phyloP scores from a whole-genome alignment of 2,329 filamentous ascomycete species.

The Fusarium setosum region DNA sequence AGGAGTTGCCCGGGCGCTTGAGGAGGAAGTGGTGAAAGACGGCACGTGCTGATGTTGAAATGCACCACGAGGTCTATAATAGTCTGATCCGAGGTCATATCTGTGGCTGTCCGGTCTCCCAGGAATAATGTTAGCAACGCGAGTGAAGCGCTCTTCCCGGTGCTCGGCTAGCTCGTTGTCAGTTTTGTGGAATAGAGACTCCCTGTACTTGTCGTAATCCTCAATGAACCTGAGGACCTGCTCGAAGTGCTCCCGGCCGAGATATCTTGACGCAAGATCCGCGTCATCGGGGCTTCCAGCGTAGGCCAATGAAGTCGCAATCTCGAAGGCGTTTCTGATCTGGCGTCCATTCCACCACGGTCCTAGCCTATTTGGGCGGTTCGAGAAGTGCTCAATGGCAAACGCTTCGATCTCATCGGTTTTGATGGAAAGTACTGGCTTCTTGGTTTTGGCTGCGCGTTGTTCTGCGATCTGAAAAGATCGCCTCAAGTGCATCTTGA shows the following conservation, averaged over 20 bases:
- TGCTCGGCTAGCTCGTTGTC: background rate
- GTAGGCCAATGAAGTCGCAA: conserved; percentile 5
- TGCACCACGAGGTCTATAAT: background rate
- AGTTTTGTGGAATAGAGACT: conserved; percentile 1
- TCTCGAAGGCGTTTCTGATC: conserved; percentile 8
- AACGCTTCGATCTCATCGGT: background rate
- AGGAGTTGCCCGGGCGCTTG: background rate
- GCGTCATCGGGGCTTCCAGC: background rate
- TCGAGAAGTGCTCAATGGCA: background rate
- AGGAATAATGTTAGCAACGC: rapidly evolving
- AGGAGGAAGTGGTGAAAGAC: background rate
- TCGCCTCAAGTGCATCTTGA: background rate
- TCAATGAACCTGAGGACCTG: background rate
- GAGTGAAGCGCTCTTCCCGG: conserved; percentile 1
- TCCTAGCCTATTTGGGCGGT: background rate
- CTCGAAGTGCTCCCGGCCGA: background rate
- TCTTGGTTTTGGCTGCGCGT: background rate
- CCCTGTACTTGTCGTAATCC: background rate
- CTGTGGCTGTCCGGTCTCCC: background rate
- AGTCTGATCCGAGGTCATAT: background rate
- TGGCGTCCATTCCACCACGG: conserved; percentile 12
- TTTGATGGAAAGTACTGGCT: background rate
- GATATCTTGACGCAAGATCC: background rate
- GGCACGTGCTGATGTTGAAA: background rate
- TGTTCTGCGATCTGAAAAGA: background rate